Conservation (phyloP, 2,329 filamentous ascomycete genomes). For the Rhinocladiella mackenziei region DNA sequence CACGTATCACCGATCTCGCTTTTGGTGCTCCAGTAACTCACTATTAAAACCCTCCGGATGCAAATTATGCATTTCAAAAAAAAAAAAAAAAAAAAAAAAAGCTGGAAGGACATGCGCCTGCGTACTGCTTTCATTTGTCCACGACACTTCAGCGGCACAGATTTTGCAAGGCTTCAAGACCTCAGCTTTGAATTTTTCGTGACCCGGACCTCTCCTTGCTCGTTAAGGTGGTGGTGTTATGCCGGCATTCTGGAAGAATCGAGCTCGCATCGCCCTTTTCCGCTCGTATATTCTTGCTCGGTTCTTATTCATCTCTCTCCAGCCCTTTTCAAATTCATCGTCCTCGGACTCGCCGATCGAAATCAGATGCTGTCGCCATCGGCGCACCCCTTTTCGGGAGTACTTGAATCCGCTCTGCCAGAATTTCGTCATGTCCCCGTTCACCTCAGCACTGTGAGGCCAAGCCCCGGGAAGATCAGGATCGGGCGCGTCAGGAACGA, state of each 20-base stretch:
- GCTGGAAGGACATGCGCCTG: no score
- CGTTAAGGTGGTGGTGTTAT: not conserved
- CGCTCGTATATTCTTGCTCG: not conserved
- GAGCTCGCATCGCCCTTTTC: not conserved
- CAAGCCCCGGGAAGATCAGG: not conserved
- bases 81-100: no score
- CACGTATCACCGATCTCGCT: no score
- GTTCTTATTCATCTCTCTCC: not conserved
- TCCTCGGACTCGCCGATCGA: not conserved
- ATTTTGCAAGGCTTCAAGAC: no score
- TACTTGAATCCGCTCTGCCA: not conserved
- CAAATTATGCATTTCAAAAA: no score
- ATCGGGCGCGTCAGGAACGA: not conserved
- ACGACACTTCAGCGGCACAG: no score
- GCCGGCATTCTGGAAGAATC: not conserved
- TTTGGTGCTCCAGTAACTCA: no score
- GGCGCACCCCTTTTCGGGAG: not conserved
- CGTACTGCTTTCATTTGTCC: no score
- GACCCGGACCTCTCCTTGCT: no score
- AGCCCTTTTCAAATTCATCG: not conserved
- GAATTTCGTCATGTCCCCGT: not conserved
- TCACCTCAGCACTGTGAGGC: not conserved
- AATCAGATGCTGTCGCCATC: not conserved
- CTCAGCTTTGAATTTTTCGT: no score
- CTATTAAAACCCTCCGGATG: no score